phyloP scores from a whole-genome alignment of 192 early-diverging fungal species.

The Cladochytrium replicatum region DNA sequence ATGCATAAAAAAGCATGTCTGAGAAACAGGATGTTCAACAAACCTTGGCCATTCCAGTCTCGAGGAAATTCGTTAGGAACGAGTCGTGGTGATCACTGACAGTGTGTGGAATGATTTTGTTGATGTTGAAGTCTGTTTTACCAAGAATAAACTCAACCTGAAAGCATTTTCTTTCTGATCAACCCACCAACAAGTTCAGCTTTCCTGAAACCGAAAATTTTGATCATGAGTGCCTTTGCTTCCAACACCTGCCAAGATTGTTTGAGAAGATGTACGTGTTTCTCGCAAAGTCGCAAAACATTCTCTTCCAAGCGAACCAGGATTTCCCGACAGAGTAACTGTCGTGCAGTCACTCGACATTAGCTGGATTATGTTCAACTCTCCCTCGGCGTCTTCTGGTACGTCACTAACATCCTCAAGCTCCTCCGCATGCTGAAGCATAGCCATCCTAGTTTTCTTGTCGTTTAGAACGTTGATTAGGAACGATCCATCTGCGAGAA shows the following conservation, averaged over 20 bases:
- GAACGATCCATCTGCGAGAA: conserved; percentile 30
- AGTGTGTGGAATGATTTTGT: conserved; percentile 28
- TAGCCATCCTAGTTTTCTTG: conserved; percentile 17
- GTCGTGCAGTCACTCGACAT: conserved; percentile 20
- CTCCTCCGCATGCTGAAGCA: conserved; percentile 33
- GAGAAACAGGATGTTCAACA: too few relatives aligned
- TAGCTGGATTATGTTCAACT: conserved; percentile 2
- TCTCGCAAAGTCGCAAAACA: background rate
- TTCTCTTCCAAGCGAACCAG: conserved; percentile 16
- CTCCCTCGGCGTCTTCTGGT: too few relatives aligned
- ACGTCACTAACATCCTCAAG: conserved; percentile 20
- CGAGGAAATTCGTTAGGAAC: conserved; percentile 27
- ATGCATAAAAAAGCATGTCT: background rate
- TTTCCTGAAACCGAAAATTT: conserved; percentile 24
- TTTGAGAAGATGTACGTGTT: too few relatives aligned
- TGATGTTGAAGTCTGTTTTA: conserved; percentile 30
- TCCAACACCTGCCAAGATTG: conserved; percentile 10
- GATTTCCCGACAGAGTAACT: conserved; percentile 28
- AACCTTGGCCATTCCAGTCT: conserved; percentile 40
- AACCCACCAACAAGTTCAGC: conserved; percentile 20
- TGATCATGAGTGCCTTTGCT: conserved; percentile 15
- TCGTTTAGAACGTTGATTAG: conserved; percentile 34
- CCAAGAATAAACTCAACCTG: too few relatives aligned
- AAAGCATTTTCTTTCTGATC: too few relatives aligned
- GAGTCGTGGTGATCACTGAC: conserved; percentile 33